These are phyloP conservation scores for Backusella parvicylindrica DNA, from an alignment of 192 early-diverging fungal species.

Conservation along the genomic window DNA sequence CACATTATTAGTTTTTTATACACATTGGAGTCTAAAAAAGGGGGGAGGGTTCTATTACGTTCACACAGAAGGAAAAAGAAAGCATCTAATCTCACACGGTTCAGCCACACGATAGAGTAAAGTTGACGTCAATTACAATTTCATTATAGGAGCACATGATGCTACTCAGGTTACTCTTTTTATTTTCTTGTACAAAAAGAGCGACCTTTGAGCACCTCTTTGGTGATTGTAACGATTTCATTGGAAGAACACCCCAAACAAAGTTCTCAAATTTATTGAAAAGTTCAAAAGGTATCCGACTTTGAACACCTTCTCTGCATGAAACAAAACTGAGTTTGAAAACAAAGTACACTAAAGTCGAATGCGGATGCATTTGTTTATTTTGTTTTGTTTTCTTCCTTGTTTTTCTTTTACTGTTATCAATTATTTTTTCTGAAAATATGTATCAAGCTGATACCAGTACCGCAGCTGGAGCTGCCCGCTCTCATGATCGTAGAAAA, in stretches of 20 bases:
- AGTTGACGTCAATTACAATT: neutral
- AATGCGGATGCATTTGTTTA: neutral
- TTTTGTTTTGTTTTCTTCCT: neutral
- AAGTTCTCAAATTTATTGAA: neutral
- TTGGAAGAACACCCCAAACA: neutral
- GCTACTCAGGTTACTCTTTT: neutral
- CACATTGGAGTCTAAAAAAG: neutral
- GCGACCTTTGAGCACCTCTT: neutral
- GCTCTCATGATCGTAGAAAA: neutral
- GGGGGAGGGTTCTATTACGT: neutral
- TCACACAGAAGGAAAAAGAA: neutral
- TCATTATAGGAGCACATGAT: neutral
- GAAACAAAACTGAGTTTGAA: neutral
- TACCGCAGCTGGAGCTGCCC: neutral
- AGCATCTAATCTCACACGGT: neutral
- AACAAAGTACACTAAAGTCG: neutral
- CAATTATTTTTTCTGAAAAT: neutral
- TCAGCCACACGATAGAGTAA: neutral
- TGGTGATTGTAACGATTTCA: neutral
- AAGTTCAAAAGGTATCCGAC: neutral
- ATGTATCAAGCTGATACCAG: slow-evolving; percentile 1
- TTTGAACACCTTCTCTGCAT: neutral
- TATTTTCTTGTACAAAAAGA: neutral
- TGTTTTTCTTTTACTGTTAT: neutral
- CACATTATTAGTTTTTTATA: neutral